Evolutionary conservation across 2,329 filamentous ascomycete genomes (phyloP), one percentile per base, ranked within the genome.

Genomic region (Neoscytalidium dimidiatum): DNA sequence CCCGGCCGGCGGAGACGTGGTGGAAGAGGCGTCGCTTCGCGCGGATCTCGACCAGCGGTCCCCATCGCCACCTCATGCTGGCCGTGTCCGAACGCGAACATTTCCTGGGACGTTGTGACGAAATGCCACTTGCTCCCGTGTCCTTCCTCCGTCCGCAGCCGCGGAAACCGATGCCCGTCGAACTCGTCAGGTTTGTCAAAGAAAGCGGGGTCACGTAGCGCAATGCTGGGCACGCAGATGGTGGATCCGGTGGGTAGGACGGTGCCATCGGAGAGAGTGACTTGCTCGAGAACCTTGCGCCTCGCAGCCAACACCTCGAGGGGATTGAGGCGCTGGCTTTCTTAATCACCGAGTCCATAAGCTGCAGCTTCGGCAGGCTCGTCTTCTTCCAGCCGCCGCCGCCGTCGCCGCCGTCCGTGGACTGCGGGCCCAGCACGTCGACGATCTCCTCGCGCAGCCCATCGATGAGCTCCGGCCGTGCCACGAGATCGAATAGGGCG

Each of bases 261-360:
- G 19, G 68, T 69, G 48, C 72, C 72, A 48, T 75, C 70, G 13
- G 71, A 71, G 3, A 76, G 69, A 3, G 51, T 66, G n/a, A 74
- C 65, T 51, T 72, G 65, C n/a, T 65, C 35, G 5, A 57, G 67
- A 14, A 68, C 71, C 13, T 67, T 62, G n/a, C 74, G 71, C 17
- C 68, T 68, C 71, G 75, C 72, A 9, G 66, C 58, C 4, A 66
- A 69, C 69, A 67, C 13, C 53, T 31, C 9, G 67, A 66, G 0
- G 6, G 69, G 69, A 19, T 70, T 73, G n/a, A 72, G 43, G 43
- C 75, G 66, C 62, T 75, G 73, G 3, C 68, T 69, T 62, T 77
- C 75, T 64, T 75, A 60, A 76, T 68, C 48, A 74, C 68, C 64
- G 71, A 74, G 64, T 77, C 75, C 51, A 77, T 67, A 14, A 76